A percentile compares a stretch with the other conserved stretches of the same genome.
Conservation (phyloP, 2,329 filamentous ascomycete genomes). For the Rhinocladiella mackenziei region DNA sequence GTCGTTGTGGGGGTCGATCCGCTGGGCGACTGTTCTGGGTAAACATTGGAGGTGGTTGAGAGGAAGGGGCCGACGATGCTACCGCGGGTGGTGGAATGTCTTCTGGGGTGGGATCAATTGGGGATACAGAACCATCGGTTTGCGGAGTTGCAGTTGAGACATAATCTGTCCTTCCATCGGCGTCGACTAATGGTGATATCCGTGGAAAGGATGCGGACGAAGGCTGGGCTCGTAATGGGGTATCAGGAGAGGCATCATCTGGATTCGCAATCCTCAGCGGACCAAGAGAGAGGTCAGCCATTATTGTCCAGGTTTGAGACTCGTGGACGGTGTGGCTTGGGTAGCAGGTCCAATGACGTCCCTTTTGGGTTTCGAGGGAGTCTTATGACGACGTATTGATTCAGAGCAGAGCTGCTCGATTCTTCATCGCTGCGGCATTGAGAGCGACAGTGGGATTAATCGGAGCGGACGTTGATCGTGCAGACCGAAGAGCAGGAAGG, state of each 20-base stretch:
- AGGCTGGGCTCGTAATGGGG: slow-evolving; percentile 30
- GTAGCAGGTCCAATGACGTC: slow-evolving; percentile 17
- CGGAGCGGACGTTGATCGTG: background rate
- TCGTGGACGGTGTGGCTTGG: slow-evolving; percentile 25
- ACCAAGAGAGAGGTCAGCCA: slow-evolving; percentile 67
- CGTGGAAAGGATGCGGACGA: slow-evolving; percentile 15
- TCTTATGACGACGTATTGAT: slow-evolving; percentile 13
- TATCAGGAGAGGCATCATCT: slow-evolving; percentile 60
- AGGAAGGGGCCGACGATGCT: slow-evolving; percentile 11
- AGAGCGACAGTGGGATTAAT: slow-evolving; percentile 5
- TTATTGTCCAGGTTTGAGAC: slow-evolving; percentile 18
- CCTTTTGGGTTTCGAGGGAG: slow-evolving; percentile 2
- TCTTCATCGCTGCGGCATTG: slow-evolving; percentile 21
- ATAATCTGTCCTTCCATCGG: slow-evolving; percentile 21
- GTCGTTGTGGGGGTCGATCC: slow-evolving; percentile 32
- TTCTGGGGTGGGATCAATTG: slow-evolving; percentile 13
- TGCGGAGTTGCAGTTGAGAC: slow-evolving; percentile 13
- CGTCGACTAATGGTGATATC: slow-evolving; percentile 24
- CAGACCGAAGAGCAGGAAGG: slow-evolving; percentile 1
- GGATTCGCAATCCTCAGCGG: slow-evolving; percentile 96
- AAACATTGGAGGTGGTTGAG: slow-evolving; percentile 11
- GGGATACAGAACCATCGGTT: slow-evolving; percentile 27
- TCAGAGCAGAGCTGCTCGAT: slow-evolving; percentile 5
- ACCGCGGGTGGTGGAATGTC: slow-evolving; percentile 13
- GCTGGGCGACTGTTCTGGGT: slow-evolving; percentile 16